Conservation (phyloP, 2,329 filamentous ascomycete species). For the Phaeosphaeriaceae sp. region DNA sequence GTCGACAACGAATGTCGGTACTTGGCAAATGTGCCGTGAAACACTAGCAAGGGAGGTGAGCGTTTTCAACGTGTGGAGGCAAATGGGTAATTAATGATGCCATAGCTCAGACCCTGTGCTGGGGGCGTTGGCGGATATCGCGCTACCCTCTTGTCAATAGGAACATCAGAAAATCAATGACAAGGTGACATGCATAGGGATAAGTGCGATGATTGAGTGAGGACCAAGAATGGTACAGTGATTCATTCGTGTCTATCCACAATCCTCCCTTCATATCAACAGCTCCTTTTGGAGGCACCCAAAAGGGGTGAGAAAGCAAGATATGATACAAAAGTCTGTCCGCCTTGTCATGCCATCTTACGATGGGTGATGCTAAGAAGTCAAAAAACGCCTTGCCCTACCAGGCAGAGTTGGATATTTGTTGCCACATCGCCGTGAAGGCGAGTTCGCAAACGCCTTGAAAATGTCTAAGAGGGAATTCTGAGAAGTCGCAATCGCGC, state of each 20-base stretch:
- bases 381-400: slow-evolving; percentile 21
- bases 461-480: slow-evolving; percentile 29
- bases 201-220: not conserved
- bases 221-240: not conserved
- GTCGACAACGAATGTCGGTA: too few relatives aligned
- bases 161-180: not conserved
- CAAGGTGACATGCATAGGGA: not conserved
- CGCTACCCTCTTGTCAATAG: not conserved
- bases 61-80: not conserved
- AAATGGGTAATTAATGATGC: not conserved
- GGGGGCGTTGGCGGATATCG: not conserved
- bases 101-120: not conserved
- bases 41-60: not conserved
- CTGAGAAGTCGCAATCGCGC: slow-evolving; percentile 30
- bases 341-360: slow-evolving; percentile 22
- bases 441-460: slow-evolving; percentile 31
- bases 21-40: too few relatives aligned
- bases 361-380: slow-evolving; percentile 26
- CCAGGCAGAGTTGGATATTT: slow-evolving; percentile 24
- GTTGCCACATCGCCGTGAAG: slow-evolving; percentile 15
- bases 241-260: slow-evolving; percentile 4
- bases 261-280: slow-evolving; percentile 11
- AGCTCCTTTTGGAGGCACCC: slow-evolving; percentile 9
- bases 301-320: slow-evolving; percentile 15
- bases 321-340: slow-evolving; percentile 23